Evolutionary conservation across 495 filamentous ascomycete species (phyloP).

Genomic region (Talaromyces stipitatus): DNA sequence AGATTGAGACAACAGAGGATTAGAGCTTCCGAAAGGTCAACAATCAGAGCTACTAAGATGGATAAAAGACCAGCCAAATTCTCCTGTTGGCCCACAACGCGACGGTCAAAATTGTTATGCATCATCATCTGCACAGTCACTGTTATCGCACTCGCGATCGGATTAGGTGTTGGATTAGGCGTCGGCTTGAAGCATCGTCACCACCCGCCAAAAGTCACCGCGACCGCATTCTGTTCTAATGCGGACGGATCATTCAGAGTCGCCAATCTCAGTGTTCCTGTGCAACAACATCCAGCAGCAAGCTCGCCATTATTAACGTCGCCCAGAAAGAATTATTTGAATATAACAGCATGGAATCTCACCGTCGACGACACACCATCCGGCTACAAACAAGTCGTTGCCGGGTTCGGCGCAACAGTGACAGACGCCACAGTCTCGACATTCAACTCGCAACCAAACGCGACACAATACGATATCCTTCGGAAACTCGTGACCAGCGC

Average conservation of each 20-base stretch:
- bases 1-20: too few species aligned
- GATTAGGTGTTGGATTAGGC: conserved; percentile 1
- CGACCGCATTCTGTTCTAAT: neutral
- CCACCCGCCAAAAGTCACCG: neutral
- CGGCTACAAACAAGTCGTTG: conserved; percentile 42
- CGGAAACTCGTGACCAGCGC: conserved; percentile 16
- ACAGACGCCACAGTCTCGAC: conserved; percentile 49
- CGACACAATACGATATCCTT: conserved; percentile 39
- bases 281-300: too few species aligned
- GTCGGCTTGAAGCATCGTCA: neutral
- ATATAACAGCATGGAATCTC: conserved; percentile 29
- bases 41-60: neutral
- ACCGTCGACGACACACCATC: conserved; percentile 39
- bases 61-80: neutral
- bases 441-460: conserved; percentile 34
- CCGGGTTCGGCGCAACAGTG: conserved; percentile 44
- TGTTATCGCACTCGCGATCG: neutral
- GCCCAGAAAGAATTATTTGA: too few species aligned
- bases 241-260: neutral
- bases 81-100: neutral
- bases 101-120: neutral
- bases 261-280: neutral
- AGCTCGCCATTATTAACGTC: too few species aligned
- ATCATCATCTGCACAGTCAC: neutral
- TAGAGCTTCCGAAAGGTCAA: too few species aligned